These are phyloP conservation scores for Domatiomyces catenatus DNA, from an alignment of 2,329 filamentous ascomycete genomes.

Conservation along the genomic window DNA sequence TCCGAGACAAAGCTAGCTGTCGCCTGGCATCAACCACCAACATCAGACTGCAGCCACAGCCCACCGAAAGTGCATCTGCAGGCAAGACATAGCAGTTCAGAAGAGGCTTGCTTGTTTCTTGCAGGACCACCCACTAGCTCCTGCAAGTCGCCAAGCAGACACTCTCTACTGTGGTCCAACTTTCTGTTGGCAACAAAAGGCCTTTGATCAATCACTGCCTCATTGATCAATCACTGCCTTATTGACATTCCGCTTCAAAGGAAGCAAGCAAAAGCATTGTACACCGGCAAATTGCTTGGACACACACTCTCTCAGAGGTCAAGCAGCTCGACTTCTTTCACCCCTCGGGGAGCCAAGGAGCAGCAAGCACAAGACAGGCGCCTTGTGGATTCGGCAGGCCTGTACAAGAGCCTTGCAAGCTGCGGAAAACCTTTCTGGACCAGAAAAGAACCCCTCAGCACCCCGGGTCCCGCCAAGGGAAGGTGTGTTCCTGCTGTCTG, in stretches of 20 bases:
- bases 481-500: background rate
- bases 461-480: background rate
- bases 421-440: background rate
- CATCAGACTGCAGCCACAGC: slow-evolving; percentile 3
- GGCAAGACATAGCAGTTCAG: slow-evolving; percentile 6
- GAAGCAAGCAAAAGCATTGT: slow-evolving; percentile 1
- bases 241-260: background rate
- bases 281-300: background rate
- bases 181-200: background rate
- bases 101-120: slow-evolving; percentile 1
- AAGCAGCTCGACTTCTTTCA: background rate
- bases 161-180: background rate
- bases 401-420: background rate
- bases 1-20: slow-evolving; percentile 12
- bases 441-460: slow-evolving; percentile 2
- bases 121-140: background rate
- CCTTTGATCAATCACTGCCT: background rate
- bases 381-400: background rate
- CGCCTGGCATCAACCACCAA: slow-evolving; percentile 4
- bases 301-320: background rate
- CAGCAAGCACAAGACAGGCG: background rate
- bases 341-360: background rate
- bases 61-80: slow-evolving; percentile 7
- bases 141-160: background rate
- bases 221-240: background rate